Percentiles rank a stretch among this genome's conserved stretches.
Conservation (phyloP, 2,329 filamentous ascomycete genomes). For the Sarocladiaceae sp. region DNA sequence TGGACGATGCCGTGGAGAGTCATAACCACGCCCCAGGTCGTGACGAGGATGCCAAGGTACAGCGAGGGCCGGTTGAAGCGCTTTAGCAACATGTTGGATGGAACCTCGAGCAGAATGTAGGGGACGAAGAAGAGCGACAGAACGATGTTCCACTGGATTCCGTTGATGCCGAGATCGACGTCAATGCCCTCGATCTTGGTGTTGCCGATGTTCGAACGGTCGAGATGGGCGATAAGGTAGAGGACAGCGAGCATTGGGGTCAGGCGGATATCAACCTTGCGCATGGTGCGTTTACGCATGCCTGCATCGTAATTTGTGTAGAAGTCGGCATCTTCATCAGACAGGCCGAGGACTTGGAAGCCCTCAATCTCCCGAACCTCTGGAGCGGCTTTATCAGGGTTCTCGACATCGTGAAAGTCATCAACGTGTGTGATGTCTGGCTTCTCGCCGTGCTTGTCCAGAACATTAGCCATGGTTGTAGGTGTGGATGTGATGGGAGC, state of each 20-base stretch:
- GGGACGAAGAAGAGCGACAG: constrained; percentile 51
- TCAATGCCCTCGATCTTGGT: constrained; percentile 39
- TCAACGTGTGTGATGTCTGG: no score
- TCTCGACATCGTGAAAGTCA: no score
- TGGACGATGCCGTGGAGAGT: constrained; percentile 14
- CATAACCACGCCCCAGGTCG: constrained; percentile 10
- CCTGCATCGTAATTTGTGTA: background rate
- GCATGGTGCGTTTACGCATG: constrained; percentile 8
- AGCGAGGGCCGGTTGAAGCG: constrained; percentile 10
- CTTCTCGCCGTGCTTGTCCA: no score
- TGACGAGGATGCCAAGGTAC: constrained; percentile 12
- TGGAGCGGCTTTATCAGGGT: no score
- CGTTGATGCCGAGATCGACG: constrained; percentile 36
- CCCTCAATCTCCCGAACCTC: no score
- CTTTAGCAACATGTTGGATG: constrained; percentile 27
- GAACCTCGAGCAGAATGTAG: constrained; percentile 42
- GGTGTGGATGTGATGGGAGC: no score
- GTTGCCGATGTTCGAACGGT: constrained; percentile 45
- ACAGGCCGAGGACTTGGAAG: no score
- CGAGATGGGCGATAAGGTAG: constrained; percentile 51
- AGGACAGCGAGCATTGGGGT: constrained; percentile 47
- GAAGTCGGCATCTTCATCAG: no score
- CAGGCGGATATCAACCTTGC: constrained; percentile 26
- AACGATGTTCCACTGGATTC: constrained; percentile 53
- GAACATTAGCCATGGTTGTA: no score